Evolutionary conservation across 306 rosid genomes (phyloP).

Genomic region (Glycine soja): DNA sequence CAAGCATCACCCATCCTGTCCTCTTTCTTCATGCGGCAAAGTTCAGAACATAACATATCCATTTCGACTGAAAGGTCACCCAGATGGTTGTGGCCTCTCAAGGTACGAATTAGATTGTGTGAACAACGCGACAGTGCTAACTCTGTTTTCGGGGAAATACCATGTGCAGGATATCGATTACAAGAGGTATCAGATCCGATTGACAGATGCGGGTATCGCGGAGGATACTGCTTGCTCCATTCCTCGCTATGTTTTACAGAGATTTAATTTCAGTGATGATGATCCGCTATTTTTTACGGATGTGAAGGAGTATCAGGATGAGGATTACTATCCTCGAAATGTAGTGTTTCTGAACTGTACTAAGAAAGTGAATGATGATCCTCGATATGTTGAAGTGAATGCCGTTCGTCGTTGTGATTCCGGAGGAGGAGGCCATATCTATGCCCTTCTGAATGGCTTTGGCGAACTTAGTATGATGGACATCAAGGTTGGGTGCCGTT

Average conservation of each 20-base stretch:
- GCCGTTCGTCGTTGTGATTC: background rate
- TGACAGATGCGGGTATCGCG: background rate
- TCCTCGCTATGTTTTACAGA: background rate
- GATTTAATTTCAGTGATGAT: accelerated
- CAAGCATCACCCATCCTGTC: background rate
- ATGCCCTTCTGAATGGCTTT: too few relatives aligned
- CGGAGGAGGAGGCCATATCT: too few relatives aligned
- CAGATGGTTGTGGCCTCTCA: background rate
- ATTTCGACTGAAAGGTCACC: background rate
- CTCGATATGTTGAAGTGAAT: background rate
- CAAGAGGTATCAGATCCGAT: background rate
- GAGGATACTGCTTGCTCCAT: background rate
- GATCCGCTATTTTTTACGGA: background rate
- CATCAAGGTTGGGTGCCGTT: too few relatives aligned
- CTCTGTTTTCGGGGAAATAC: background rate
- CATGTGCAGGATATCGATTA: background rate
- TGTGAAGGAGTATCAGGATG: too few relatives aligned
- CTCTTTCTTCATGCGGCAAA: background rate
- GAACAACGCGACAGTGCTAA: background rate
- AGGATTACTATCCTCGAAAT: too few relatives aligned
- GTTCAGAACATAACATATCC: background rate
- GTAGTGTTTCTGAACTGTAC: background rate
- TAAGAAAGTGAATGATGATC: background rate
- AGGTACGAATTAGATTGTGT: background rate
- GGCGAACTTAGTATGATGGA: too few relatives aligned